Percentiles rank a stretch among this genome's conserved stretches.
Conservation (phyloP, 225 moss, liverwort and hornwort species). For the Marchantia paleacea region DNA sequence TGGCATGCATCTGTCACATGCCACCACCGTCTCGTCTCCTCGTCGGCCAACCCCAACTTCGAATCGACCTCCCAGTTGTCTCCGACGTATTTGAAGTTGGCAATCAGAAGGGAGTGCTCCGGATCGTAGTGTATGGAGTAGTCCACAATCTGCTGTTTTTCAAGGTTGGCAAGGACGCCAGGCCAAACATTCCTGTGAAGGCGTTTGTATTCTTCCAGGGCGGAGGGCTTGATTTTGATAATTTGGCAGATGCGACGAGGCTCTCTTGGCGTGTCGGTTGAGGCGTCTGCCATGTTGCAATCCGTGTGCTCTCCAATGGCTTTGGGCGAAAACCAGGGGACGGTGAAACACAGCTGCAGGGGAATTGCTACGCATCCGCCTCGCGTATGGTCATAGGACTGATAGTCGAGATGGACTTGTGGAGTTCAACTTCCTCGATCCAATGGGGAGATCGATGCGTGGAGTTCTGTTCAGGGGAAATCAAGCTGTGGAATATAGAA, state of each 20-base stretch:
- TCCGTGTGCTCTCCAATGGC: not conserved
- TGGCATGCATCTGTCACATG: constrained; percentile 16
- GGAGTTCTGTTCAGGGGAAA: too few species aligned
- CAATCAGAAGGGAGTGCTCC: constrained; percentile 8
- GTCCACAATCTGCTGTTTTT: constrained; percentile 17
- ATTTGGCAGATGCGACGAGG: constrained; percentile 22
- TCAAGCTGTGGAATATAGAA: too few species aligned
- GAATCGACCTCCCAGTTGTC: constrained; percentile 17
- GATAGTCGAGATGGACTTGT: too few species aligned
- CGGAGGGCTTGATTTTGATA: constrained; percentile 15
- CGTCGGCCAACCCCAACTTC: constrained; percentile 15
- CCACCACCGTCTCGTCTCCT: constrained; percentile 19
- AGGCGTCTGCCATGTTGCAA: not conserved
- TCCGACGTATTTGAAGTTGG: constrained; percentile 22
- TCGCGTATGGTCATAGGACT: too few species aligned
- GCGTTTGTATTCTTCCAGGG: constrained; percentile 10
- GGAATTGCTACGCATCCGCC: too few species aligned
- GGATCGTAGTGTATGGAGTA: constrained; percentile 22
- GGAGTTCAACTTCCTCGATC: too few species aligned
- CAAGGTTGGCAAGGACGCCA: constrained; percentile 13
- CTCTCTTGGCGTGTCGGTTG: not conserved
- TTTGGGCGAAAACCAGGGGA: too few species aligned
- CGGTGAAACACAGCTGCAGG: too few species aligned
- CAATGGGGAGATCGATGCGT: too few species aligned
- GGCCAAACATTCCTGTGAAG: constrained; percentile 17